Conservation (phyloP, 371 early-diverging fungal species). For the Rhizopus delemar region DNA sequence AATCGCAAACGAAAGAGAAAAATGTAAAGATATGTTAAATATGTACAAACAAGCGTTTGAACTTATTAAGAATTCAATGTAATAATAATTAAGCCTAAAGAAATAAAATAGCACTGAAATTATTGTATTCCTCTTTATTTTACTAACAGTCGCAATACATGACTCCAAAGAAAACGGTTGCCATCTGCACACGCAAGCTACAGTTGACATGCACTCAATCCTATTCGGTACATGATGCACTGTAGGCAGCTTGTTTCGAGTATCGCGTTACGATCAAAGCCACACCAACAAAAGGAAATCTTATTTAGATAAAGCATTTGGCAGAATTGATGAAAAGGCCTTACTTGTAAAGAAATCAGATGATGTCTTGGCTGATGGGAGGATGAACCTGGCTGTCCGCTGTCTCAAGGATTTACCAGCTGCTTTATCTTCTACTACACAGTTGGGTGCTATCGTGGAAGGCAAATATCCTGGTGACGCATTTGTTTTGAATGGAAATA, state of each 20-base stretch:
- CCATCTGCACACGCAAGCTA: constrained; percentile 84
- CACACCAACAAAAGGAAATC: constrained; percentile 89
- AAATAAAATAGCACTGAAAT: background rate
- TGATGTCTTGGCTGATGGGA: constrained; percentile 65
- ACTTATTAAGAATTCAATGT: constrained; percentile 74
- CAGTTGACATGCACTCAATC: constrained; percentile 91
- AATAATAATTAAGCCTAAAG: constrained; percentile 21
- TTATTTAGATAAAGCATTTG: constrained; percentile 79
- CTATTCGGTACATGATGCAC: constrained; percentile 62
- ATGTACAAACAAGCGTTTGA: constrained; percentile 84
- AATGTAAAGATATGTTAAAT: constrained; percentile 79
- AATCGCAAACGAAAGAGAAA: constrained; percentile 77
- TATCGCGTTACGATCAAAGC: constrained; percentile 61
- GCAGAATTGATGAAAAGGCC: constrained; percentile 90
- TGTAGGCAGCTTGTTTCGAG: constrained; percentile 50
- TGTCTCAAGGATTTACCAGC: constrained; percentile 95
- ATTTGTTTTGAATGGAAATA: constrained; percentile 58
- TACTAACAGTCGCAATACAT: background rate
- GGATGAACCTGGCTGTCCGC: constrained; percentile 91
- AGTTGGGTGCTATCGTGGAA: constrained; percentile 79
- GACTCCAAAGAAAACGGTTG: constrained; percentile 1
- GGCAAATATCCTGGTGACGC: constrained; percentile 91
- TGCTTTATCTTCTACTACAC: constrained; percentile 81
- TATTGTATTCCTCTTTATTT: background rate
- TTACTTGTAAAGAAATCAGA: constrained; percentile 96